A percentile compares a stretch with the other conserved stretches of the same genome.
phyloP scores from a whole-genome alignment of 2,329 filamentous ascomycete genomes.

The Fusarium compactum region DNA sequence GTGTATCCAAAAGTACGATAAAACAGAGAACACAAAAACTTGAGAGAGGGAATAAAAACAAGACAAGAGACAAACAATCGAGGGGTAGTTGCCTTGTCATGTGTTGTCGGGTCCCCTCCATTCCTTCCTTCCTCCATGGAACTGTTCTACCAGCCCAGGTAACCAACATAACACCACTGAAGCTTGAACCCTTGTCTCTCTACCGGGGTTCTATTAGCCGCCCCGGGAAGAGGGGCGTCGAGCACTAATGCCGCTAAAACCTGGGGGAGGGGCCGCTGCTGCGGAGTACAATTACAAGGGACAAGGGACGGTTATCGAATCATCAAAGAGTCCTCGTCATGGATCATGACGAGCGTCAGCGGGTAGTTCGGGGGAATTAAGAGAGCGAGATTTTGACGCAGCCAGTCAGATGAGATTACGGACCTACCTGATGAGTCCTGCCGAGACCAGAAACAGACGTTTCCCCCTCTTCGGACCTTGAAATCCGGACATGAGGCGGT shows the following conservation, averaged over 20 bases:
- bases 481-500: slow-evolving; percentile 30
- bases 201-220: slow-evolving; percentile 39
- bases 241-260: slow-evolving; percentile 36
- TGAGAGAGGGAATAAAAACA: slow-evolving; percentile 23
- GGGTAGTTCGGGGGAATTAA: slow-evolving; percentile 33
- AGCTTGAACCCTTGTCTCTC: slow-evolving; percentile 23
- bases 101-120: slow-evolving; percentile 37
- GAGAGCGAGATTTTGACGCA: slow-evolving; percentile 1
- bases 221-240: slow-evolving; percentile 31
- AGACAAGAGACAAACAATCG: slow-evolving; percentile 21
- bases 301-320: slow-evolving; percentile 18
- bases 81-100: slow-evolving; percentile 39
- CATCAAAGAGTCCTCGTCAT: slow-evolving; percentile 14
- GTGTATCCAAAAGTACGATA: slow-evolving; percentile 20
- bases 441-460: slow-evolving; percentile 9
- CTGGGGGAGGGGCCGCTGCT: slow-evolving; percentile 39
- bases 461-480: slow-evolving; percentile 33
- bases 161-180: slow-evolving; percentile 12
- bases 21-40: neutral
- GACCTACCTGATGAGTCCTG: slow-evolving; percentile 28
- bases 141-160: slow-evolving; percentile 1
- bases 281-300: slow-evolving; percentile 29
- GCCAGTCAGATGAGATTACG: slow-evolving; percentile 3
- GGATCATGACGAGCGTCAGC: slow-evolving; percentile 19
- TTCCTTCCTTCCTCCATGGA: slow-evolving; percentile 15